phyloP scores from a whole-genome alignment of 2,329 filamentous ascomycete species.

The Sporothrix euskadiensis region DNA sequence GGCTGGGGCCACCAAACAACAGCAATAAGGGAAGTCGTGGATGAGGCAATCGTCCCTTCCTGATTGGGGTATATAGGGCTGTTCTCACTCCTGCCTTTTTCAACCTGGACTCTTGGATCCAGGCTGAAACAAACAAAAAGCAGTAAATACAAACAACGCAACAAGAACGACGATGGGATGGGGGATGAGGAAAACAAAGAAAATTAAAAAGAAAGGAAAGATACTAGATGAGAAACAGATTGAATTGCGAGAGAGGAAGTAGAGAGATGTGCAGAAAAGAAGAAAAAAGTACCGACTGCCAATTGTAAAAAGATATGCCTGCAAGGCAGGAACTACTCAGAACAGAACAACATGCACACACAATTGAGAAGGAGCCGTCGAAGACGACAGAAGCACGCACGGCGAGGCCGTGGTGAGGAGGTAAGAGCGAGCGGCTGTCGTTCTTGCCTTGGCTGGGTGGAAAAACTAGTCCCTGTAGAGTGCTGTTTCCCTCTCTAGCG shows the following conservation, averaged over 20 bases:
- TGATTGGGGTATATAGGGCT: conserved; percentile 7
- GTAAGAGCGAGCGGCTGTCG: conserved; percentile 19
- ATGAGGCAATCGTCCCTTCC: conserved; percentile 11
- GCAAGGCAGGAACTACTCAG: neutral
- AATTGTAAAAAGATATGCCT: neutral
- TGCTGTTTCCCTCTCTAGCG: conserved; percentile 11
- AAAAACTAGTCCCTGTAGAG: neutral
- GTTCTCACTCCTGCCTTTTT: neutral
- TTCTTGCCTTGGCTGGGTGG: conserved; percentile 16
- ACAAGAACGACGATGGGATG: conserved; percentile 3
- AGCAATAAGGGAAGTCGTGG: neutral
- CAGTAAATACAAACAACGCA: conserved; percentile 3
- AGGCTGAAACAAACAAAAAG: conserved; percentile 1
- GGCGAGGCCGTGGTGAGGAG: conserved; percentile 16
- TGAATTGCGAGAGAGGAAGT: neutral
- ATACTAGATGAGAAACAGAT: neutral
- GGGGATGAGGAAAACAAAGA: neutral
- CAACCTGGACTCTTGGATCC: neutral
- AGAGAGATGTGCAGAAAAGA: neutral
- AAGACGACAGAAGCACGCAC: conserved; percentile 10
- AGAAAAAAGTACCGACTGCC: neutral
- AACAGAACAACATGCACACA: neutral
- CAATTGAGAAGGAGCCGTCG: neutral
- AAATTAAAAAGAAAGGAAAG: neutral
- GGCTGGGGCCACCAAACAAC: neutral